phyloP scores from a whole-genome alignment of 371 early-diverging fungal genomes.

The Blyttiomyces sp. region DNA sequence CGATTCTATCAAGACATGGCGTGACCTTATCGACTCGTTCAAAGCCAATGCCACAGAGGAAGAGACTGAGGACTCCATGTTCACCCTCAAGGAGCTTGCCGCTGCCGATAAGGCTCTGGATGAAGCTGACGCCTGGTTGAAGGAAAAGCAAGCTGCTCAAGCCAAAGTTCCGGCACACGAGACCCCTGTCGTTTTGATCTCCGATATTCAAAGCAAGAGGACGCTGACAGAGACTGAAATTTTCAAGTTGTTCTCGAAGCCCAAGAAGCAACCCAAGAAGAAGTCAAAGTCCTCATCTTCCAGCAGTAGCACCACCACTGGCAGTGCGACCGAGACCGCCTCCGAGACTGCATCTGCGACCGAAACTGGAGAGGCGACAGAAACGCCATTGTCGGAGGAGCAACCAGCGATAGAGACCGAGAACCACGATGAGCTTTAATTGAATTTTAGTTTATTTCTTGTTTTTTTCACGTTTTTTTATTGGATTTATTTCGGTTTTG shows the following conservation, averaged over 20 bases:
- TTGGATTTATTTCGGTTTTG: no score
- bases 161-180: constrained; percentile 52
- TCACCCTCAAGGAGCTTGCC: constrained; percentile 50
- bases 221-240: constrained; percentile 50
- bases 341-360: constrained; percentile 9
- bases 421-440: constrained; percentile 14
- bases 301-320: background rate
- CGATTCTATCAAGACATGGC: background rate
- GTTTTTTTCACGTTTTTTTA: no score
- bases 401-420: background rate
- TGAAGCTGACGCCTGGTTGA: constrained; percentile 60
- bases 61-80: constrained; percentile 56
- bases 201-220: constrained; percentile 21
- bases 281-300: background rate
- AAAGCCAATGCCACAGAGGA: constrained; percentile 36
- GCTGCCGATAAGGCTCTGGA: constrained; percentile 41
- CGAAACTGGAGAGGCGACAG: background rate
- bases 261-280: constrained; percentile 11
- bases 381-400: constrained; percentile 3
- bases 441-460: no score
- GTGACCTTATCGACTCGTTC: background rate
- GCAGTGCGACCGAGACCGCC: constrained; percentile 8
- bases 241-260: constrained; percentile 48
- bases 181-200: constrained; percentile 57
- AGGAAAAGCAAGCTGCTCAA: constrained; percentile 59